A percentile compares a stretch with the other conserved stretches of the same genome.
Conservation (phyloP, 495 filamentous ascomycete species). For the Neurospora discreta region DNA sequence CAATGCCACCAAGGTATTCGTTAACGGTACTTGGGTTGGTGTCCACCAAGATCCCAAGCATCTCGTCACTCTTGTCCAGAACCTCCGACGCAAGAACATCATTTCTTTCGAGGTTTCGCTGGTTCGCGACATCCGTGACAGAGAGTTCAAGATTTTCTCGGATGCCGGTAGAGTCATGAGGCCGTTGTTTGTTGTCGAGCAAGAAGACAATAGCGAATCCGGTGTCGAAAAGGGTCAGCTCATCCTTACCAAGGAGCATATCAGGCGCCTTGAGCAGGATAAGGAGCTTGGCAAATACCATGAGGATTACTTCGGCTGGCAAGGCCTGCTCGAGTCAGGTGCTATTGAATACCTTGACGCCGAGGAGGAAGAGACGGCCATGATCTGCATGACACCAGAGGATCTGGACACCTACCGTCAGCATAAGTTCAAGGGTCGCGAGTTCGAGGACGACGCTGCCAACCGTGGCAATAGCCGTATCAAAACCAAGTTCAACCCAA, state of each 20-base stretch:
- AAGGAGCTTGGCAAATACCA: conserved; percentile 44
- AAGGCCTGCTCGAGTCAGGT: conserved; percentile 66
- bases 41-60: conserved; percentile 72
- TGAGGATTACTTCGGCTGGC: conserved; percentile 71
- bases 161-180: conserved; percentile 91
- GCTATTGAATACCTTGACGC: conserved; percentile 93
- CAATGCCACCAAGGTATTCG: conserved; percentile 92
- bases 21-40: conserved; percentile 97
- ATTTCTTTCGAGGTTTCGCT: conserved; percentile 86
- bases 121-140: conserved; percentile 87
- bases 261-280: conserved; percentile 49
- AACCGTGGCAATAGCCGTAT: conserved; percentile 61
- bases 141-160: conserved; percentile 97
- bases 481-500: conserved; percentile 69
- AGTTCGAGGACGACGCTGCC: conserved; percentile 34
- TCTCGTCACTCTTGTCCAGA: conserved; percentile 64
- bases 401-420: conserved; percentile 64
- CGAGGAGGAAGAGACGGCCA: conserved; percentile 94
- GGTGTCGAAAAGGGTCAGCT: conserved; percentile 64
- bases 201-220: conserved; percentile 55
- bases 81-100: conserved; percentile 63
- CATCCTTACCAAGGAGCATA: conserved; percentile 72
- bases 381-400: conserved; percentile 98
- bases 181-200: conserved; percentile 73
- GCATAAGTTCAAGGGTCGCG: conserved; percentile 32